Evolutionary conservation across 1,139 yeast genomes (phyloP).

Genomic region (Nakaseomyces nivariensis): DNA sequence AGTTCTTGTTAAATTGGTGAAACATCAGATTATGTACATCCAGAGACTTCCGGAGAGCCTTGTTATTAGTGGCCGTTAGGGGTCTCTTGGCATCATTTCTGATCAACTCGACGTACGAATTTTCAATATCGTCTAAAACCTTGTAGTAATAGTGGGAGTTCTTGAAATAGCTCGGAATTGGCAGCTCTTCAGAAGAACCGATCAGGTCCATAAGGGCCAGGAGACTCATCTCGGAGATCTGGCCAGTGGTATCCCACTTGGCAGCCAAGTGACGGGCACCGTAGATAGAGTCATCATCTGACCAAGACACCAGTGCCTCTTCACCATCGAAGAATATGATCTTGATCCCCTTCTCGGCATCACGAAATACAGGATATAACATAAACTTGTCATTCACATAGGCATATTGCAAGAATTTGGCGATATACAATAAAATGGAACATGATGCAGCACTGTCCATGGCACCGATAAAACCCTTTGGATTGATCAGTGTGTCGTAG

Average conservation of each 20-base stretch:
- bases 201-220: constrained; percentile 42
- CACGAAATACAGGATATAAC: constrained; percentile 9
- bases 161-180: constrained; percentile 40
- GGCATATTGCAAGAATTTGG: constrained; percentile 27
- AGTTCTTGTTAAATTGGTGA: constrained; percentile 20
- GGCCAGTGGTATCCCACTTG: constrained; percentile 28
- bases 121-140: constrained; percentile 30
- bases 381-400: background rate
- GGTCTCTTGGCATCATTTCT: background rate
- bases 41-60: constrained; percentile 10
- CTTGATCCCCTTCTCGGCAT: constrained; percentile 33
- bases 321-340: constrained; percentile 51
- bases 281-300: constrained; percentile 41
- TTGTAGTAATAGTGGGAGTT: constrained; percentile 34
- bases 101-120: constrained; percentile 8
- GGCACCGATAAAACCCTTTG: constrained; percentile 50
- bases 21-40: constrained; percentile 15
- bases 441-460: constrained; percentile 51
- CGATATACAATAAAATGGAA: constrained; percentile 39
- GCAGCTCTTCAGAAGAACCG: constrained; percentile 31
- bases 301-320: constrained; percentile 45
- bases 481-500: constrained; percentile 38
- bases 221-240: constrained; percentile 30
- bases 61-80: constrained; percentile 1
- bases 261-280: constrained; percentile 44